Percentiles rank a stretch among this genome's conserved stretches.
Evolutionary conservation across 768 basidiomycete species (phyloP).

Genomic region (Coprinopsis sp.): DNA sequence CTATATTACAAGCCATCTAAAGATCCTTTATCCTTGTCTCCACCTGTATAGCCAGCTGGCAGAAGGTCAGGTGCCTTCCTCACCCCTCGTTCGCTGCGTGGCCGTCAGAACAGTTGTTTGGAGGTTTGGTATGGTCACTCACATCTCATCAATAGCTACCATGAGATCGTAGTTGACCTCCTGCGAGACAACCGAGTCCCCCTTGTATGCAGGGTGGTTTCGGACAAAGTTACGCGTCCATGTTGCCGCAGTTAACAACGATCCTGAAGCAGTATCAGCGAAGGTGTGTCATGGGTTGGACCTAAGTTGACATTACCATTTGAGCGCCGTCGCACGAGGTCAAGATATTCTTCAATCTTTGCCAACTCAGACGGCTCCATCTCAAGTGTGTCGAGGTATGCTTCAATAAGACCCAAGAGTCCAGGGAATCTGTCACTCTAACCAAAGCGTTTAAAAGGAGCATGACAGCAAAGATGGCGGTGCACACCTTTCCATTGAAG

Average conservation of each 20-base stretch:
- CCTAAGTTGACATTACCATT: slow-evolving; percentile 47
- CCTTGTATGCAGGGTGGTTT: slow-evolving; percentile 85
- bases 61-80: slow-evolving; percentile 57
- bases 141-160: slow-evolving; percentile 89
- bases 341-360: slow-evolving; percentile 72
- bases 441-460: background rate
- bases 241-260: slow-evolving; percentile 78
- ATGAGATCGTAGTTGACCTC: slow-evolving; percentile 95
- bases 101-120: too few species aligned
- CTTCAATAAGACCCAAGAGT: slow-evolving; percentile 71
- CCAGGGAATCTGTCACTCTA: slow-evolving; percentile 72
- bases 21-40: slow-evolving; percentile 40
- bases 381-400: slow-evolving; percentile 85
- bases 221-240: slow-evolving; percentile 94
- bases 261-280: slow-evolving; percentile 40
- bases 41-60: slow-evolving; percentile 54
- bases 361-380: slow-evolving; percentile 53
- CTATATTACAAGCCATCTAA: slow-evolving; percentile 30
- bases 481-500: slow-evolving; percentile 81
- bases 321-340: slow-evolving; percentile 72
- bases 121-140: too few species aligned
- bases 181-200: slow-evolving; percentile 87
- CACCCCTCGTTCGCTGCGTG: slow-evolving; percentile 65
- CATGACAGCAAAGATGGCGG: background rate
- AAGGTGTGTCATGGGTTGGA: background rate